Evolutionary conservation across 2,329 filamentous ascomycete species (phyloP).

Genomic region (Botryosphaeria dothidea): DNA sequence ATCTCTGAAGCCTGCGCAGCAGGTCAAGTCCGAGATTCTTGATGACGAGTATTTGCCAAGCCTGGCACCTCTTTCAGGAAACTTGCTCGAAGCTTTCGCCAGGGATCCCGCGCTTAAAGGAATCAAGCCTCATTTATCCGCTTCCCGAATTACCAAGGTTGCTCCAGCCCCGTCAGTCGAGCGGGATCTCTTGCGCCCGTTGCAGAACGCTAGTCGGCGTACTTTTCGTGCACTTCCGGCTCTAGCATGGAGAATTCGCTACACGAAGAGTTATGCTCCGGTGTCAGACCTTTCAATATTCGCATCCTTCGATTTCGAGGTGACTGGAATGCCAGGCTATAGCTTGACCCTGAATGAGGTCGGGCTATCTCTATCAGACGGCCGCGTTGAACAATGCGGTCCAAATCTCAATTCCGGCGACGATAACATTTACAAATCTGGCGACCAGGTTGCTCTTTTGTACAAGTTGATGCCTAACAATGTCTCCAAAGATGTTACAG

Average conservation of each 20-base stretch:
- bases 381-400: conserved; percentile 55
- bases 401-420: conserved; percentile 50
- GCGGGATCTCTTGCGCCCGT: conserved; percentile 62
- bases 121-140: conserved; percentile 67
- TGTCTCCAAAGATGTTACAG: conserved; percentile 13
- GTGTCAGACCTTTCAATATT: conserved; percentile 57
- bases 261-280: conserved; percentile 65
- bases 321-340: conserved; percentile 69
- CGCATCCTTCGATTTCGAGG: conserved; percentile 72
- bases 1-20: conserved; percentile 57
- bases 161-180: conserved; percentile 64
- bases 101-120: conserved; percentile 64
- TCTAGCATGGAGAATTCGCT: conserved; percentile 71
- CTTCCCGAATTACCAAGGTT: conserved; percentile 72
- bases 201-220: conserved; percentile 64
- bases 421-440: conserved; percentile 64
- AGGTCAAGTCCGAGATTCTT: conserved; percentile 43
- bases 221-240: conserved; percentile 67
- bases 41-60: conserved; percentile 69
- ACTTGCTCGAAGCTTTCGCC: conserved; percentile 74
- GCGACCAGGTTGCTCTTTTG: conserved; percentile 74
- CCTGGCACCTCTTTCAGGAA: conserved; percentile 68
- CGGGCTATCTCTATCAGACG: conserved; percentile 58
- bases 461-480: conserved; percentile 62
- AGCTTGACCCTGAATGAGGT: conserved; percentile 64